Percentiles rank a stretch among this genome's conserved stretches.
phyloP scores from a whole-genome alignment of 2,329 filamentous ascomycete genomes.

The Pseudophaeomoniella oleicola region DNA sequence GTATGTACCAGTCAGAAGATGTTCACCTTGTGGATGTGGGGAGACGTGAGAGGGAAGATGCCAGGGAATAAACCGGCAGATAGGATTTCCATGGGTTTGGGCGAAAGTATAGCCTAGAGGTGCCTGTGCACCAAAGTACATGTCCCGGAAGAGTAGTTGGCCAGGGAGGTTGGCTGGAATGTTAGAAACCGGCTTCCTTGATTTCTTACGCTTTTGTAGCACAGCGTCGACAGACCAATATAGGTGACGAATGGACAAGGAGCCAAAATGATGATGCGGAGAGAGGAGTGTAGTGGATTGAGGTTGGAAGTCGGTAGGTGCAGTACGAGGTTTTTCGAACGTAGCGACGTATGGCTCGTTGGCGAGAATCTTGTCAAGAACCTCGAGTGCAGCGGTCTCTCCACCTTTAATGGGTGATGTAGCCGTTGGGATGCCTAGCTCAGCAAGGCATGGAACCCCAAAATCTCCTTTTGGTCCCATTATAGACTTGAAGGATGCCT shows the following conservation, averaged over 20 bases:
- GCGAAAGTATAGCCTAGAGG: constrained; percentile 48
- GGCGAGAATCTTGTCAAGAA: constrained; percentile 43
- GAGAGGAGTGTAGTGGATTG: constrained; percentile 61
- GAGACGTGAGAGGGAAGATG: constrained; percentile 51
- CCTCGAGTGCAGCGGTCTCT: constrained; percentile 48
- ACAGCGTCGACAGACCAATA: constrained; percentile 57
- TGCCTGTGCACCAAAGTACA: constrained; percentile 70
- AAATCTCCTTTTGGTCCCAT: constrained; percentile 57
- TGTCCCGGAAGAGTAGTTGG: constrained; percentile 64
- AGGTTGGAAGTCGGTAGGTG: constrained; percentile 57
- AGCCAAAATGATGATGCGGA: constrained; percentile 61
- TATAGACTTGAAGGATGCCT: constrained; percentile 42
- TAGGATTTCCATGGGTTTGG: constrained; percentile 50
- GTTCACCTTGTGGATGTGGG: constrained; percentile 23
- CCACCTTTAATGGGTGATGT: constrained; percentile 56
- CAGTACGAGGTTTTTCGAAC: constrained; percentile 63
- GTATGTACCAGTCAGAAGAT: constrained; percentile 43
- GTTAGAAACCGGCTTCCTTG: constrained; percentile 37
- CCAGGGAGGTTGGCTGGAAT: constrained; percentile 58
- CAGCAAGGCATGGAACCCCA: constrained; percentile 53
- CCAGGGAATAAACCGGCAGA: constrained; percentile 66
- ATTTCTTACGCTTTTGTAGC: constrained; percentile 41
- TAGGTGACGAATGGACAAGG: constrained; percentile 54
- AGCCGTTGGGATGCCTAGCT: constrained; percentile 48
- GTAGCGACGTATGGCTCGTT: constrained; percentile 55